Conservation (phyloP, 176 grass and related monocot species). For the Phyllostachys edulis region DNA sequence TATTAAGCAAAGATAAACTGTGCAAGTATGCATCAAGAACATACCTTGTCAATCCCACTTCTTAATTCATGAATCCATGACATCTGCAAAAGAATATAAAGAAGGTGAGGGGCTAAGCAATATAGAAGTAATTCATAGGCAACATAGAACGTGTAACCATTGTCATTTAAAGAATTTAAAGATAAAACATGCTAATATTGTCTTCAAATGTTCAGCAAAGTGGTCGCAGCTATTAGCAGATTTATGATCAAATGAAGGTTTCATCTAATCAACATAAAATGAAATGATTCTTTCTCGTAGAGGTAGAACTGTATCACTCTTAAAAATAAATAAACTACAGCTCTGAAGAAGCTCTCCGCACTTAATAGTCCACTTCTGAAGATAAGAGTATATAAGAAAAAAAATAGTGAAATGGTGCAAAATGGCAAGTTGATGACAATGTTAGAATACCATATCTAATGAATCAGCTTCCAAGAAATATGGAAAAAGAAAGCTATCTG, state of each 20-base stretch:
- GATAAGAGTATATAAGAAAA: neutral
- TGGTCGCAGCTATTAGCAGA: no score
- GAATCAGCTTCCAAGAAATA: no score
- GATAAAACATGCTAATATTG: neutral
- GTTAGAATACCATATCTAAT: no score
- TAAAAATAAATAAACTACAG: no score
- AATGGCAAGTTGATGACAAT: no score
- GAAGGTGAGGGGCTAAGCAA: neutral
- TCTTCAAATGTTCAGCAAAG: neutral
- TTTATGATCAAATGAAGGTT: no score
- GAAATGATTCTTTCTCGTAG: no score
- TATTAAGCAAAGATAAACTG: neutral
- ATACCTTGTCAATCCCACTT: slow-evolving; percentile 5
- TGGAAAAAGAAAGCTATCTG: no score
- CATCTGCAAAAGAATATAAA: slow-evolving; percentile 44
- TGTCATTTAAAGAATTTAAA: neutral
- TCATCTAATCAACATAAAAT: no score
- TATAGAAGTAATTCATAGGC: neutral
- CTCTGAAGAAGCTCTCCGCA: no score
- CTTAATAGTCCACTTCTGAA: neutral
- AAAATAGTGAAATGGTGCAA: no score
- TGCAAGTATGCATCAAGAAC: slow-evolving; percentile 15
- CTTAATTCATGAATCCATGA: slow-evolving; percentile 66
- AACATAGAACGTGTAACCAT: neutral
- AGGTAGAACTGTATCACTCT: no score